phyloP scores from a whole-genome alignment of 176 grass and related monocot genomes.

The Poa pratensis region DNA sequence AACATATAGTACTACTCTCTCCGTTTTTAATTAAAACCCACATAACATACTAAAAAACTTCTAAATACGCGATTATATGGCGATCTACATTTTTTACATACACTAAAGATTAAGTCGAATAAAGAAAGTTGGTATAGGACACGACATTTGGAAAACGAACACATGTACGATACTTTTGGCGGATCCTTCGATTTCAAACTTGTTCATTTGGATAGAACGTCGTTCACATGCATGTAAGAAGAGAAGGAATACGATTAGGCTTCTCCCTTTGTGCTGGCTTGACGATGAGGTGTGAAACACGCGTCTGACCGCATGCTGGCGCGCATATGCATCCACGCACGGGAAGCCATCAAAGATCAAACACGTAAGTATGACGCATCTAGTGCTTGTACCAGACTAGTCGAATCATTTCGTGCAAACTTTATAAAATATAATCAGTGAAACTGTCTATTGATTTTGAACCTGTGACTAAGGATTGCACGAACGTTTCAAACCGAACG shows the following conservation, averaged over 20 bases:
- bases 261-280: not conserved
- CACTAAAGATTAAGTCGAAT: too few relatives aligned
- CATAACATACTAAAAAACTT: too few relatives aligned
- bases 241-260: constrained; percentile 13
- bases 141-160: constrained; percentile 1
- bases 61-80: too few relatives aligned
- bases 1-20: too few relatives aligned
- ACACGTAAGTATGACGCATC: too few relatives aligned
- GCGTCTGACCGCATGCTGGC: too few relatives aligned
- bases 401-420: not conserved
- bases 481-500: not conserved
- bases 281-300: not conserved
- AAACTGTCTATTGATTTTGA: too few relatives aligned
- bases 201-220: not conserved
- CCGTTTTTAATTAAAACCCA: too few relatives aligned
- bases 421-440: too few relatives aligned
- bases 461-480: too few relatives aligned
- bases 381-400: not conserved
- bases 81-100: too few relatives aligned
- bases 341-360: not conserved
- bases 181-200: constrained; percentile 2
- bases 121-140: not conserved
- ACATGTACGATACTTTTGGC: not conserved
- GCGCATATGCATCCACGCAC: not conserved
- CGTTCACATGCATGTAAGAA: constrained; percentile 1